Evolutionary conservation across 192 early-diverging fungal species (phyloP).

Genomic region (Coemansia sp.): DNA sequence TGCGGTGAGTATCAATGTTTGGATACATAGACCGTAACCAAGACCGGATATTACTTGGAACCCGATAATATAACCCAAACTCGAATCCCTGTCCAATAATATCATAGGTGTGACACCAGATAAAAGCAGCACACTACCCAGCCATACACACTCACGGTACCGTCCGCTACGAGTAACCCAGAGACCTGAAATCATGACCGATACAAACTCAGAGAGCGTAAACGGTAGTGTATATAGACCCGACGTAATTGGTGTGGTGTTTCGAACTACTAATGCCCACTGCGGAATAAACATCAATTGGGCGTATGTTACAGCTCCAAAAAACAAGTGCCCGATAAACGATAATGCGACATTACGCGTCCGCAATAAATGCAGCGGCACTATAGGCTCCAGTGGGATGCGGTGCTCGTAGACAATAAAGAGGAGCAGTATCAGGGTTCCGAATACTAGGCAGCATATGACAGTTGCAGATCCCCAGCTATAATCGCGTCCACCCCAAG

Average conservation of each 20-base stretch:
- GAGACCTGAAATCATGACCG: conserved; percentile 1
- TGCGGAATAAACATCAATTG: conserved; percentile 22
- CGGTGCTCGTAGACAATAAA: conserved; percentile 65
- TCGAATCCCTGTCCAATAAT: conserved; percentile 13
- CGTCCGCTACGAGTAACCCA: conserved; percentile 20
- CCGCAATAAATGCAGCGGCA: conserved; percentile 61
- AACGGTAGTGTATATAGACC: conserved; percentile 23
- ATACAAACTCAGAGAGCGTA: conserved; percentile 15
- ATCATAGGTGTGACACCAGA: conserved; percentile 15
- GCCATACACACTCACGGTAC: conserved; percentile 27
- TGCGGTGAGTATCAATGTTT: conserved; percentile 24
- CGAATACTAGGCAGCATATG: conserved; percentile 39
- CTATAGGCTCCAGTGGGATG: conserved; percentile 60
- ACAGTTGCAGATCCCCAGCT: conserved; percentile 58
- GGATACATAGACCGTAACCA: conserved; percentile 22
- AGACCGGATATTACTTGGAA: conserved; percentile 17
- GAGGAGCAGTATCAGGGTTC: conserved; percentile 27
- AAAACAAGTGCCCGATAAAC: conserved; percentile 15
- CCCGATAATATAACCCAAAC: conserved; percentile 14
- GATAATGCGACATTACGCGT: conserved; percentile 47
- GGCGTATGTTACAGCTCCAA: conserved; percentile 29
- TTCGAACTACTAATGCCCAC: conserved; percentile 23
- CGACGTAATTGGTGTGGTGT: conserved; percentile 24
- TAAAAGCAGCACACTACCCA: conserved; percentile 8
- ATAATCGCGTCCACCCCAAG: conserved; percentile 62